Evolutionary conservation across 495 filamentous ascomycete genomes (phyloP).

Genomic region (Penicillium argentinense): DNA sequence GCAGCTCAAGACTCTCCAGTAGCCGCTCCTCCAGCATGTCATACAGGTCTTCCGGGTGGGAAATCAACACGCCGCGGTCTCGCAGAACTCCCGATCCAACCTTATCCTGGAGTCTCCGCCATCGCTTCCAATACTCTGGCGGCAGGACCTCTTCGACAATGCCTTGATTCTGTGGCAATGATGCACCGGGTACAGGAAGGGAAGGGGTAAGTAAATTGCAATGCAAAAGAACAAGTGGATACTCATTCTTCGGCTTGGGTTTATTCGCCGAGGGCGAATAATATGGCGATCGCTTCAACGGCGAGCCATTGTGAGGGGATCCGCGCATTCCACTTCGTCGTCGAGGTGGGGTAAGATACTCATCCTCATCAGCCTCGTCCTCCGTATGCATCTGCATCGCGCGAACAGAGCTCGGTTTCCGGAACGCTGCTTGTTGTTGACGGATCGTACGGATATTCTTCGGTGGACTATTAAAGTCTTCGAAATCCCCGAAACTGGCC

Average conservation of each 20-base stretch:
- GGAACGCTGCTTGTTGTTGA: conserved; percentile 51
- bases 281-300: conserved; percentile 38
- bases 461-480: conserved; percentile 15
- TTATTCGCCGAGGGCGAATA: conserved; percentile 49
- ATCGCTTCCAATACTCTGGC: conserved; percentile 62
- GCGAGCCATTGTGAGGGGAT: conserved; percentile 30
- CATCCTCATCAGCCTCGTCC: conserved; percentile 42
- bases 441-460: conserved; percentile 29
- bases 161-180: conserved; percentile 40
- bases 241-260: conserved; percentile 60
- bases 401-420: conserved; percentile 72
- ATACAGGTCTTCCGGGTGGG: conserved; percentile 87
- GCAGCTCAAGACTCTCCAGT: conserved; percentile 82
- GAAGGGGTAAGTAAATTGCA: conserved; percentile 77
- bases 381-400: conserved; percentile 74
- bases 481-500: conserved; percentile 20
- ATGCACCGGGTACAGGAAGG: conserved; percentile 60
- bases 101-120: conserved; percentile 74
- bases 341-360: conserved; percentile 37
- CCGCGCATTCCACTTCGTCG: conserved; percentile 34
- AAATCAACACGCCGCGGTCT: conserved; percentile 80
- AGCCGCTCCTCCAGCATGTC: conserved; percentile 89
- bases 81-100: conserved; percentile 68
- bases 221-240: conserved; percentile 83
- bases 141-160: conserved; percentile 60